phyloP scores from a whole-genome alignment of 2,329 filamentous ascomycete genomes.

The Pseudogymnoascus sp. region DNA sequence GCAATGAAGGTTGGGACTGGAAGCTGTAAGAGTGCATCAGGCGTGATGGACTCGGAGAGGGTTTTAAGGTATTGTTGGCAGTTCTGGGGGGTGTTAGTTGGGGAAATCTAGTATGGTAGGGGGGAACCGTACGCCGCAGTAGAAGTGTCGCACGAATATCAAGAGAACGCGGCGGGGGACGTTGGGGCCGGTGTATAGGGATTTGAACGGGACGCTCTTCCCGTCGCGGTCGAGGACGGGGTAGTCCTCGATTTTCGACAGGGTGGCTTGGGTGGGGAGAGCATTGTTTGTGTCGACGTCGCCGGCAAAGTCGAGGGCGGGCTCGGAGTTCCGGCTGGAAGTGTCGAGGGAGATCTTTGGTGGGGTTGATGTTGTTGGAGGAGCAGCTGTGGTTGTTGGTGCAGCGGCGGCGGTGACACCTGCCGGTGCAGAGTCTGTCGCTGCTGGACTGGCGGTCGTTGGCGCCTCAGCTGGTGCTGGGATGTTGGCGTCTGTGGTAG shows the following conservation, averaged over 20 bases:
- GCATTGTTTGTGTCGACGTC: slow-evolving; percentile 47
- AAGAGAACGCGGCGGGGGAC: slow-evolving; percentile 27
- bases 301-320: slow-evolving; percentile 46
- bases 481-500: background rate
- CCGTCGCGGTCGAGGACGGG: slow-evolving; percentile 26
- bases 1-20: slow-evolving; percentile 32
- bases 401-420: background rate
- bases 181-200: slow-evolving; percentile 27
- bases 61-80: slow-evolving; percentile 29
- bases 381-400: background rate
- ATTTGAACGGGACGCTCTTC: slow-evolving; percentile 26
- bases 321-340: slow-evolving; percentile 1
- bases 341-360: slow-evolving; percentile 4
- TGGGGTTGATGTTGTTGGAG: background rate
- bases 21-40: slow-evolving; percentile 25
- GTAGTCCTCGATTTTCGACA: slow-evolving; percentile 41
- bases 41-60: slow-evolving; percentile 23
- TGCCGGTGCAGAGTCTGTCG: background rate
- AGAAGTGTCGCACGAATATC: slow-evolving; percentile 32
- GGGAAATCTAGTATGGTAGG: background rate
- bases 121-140: slow-evolving; percentile 26
- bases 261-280: slow-evolving; percentile 40
- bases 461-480: background rate
- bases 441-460: background rate
- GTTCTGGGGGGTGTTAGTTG: slow-evolving; percentile 19